A percentile compares a stretch with the other conserved stretches of the same genome.
Conservation (phyloP, 768 basidiomycete species). For the Phlebiopsis flavidoalba region DNA sequence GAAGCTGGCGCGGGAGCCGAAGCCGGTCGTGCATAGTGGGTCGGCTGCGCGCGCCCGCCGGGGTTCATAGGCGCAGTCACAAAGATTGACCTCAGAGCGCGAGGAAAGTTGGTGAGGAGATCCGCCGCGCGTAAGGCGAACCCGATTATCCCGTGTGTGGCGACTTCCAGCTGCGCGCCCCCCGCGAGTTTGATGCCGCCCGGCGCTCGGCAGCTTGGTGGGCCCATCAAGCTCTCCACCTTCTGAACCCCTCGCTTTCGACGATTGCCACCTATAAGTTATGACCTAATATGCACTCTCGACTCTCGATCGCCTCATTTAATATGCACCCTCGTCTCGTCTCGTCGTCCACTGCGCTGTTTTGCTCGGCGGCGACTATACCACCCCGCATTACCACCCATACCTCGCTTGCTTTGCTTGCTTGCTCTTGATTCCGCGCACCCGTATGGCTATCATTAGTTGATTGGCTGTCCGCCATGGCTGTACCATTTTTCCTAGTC, state of each 20-base stretch:
- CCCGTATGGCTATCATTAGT: too few species aligned
- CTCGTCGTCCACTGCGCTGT: background rate
- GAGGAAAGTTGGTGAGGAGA: slow-evolving; percentile 58
- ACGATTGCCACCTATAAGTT: background rate
- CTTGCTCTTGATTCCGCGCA: background rate
- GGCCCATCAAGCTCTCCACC: slow-evolving; percentile 53
- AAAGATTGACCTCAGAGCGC: slow-evolving; percentile 67
- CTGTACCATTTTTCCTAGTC: too few species aligned
- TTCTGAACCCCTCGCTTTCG: slow-evolving; percentile 33
- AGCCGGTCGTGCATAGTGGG: slow-evolving; percentile 37
- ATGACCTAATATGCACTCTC: background rate
- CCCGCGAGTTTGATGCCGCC: slow-evolving; percentile 45
- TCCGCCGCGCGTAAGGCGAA: slow-evolving; percentile 45
- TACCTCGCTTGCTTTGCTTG: background rate
- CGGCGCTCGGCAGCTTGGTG: slow-evolving; percentile 34
- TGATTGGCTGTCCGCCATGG: background rate
- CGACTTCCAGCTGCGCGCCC: slow-evolving; percentile 65
- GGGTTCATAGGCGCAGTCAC: slow-evolving; percentile 62
- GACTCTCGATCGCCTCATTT: background rate
- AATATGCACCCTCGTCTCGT: background rate
- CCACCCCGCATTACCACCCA: background rate
- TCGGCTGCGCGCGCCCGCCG: slow-evolving; percentile 50
- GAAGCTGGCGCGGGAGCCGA: slow-evolving; percentile 79
- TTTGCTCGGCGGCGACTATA: slow-evolving; percentile 2
- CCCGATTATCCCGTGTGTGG: slow-evolving; percentile 63